Percentiles rank a stretch among this genome's conserved stretches.
Conservation (phyloP, 805 yeast genomes). For the Saturnispora hagleri region DNA sequence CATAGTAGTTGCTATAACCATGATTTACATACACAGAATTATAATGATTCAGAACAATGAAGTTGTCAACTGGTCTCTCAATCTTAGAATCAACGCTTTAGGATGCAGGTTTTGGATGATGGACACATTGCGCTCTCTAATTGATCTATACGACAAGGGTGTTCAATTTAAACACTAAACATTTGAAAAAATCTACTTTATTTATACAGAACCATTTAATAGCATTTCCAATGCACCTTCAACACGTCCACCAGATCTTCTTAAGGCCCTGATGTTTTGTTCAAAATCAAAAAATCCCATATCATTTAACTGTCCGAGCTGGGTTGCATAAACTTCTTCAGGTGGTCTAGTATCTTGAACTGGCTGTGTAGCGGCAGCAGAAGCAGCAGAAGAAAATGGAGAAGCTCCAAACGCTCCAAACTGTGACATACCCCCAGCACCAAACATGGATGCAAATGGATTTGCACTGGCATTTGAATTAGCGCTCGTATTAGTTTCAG, state of each 20-base stretch:
- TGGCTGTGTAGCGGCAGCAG: conserved; percentile 60
- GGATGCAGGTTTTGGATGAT: conserved; percentile 38
- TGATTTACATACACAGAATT: conserved; percentile 27
- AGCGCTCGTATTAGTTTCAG: conserved; percentile 11
- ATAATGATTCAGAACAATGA: conserved; percentile 22
- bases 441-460: conserved; percentile 36
- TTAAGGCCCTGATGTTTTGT: conserved; percentile 79
- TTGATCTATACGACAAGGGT: conserved; percentile 7
- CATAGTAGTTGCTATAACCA: conserved; percentile 31
- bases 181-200: not conserved
- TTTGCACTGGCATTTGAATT: conserved; percentile 31
- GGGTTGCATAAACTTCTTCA: conserved; percentile 66
- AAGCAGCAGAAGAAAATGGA: conserved; percentile 23
- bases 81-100: conserved; percentile 38
- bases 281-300: conserved; percentile 90
- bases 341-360: conserved; percentile 67
- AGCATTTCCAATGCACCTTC: conserved; percentile 93
- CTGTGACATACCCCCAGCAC: conserved; percentile 35
- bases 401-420: conserved; percentile 54
- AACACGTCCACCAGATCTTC: conserved; percentile 94
- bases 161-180: not conserved
- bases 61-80: conserved; percentile 27
- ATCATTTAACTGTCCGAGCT: conserved; percentile 66
- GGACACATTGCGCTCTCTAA: conserved; percentile 26
- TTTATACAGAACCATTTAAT: conserved; percentile 48